Base-by-base conservation (phyloP, 257 asterid genomes). In the Thymus mandschuricus region DNA sequence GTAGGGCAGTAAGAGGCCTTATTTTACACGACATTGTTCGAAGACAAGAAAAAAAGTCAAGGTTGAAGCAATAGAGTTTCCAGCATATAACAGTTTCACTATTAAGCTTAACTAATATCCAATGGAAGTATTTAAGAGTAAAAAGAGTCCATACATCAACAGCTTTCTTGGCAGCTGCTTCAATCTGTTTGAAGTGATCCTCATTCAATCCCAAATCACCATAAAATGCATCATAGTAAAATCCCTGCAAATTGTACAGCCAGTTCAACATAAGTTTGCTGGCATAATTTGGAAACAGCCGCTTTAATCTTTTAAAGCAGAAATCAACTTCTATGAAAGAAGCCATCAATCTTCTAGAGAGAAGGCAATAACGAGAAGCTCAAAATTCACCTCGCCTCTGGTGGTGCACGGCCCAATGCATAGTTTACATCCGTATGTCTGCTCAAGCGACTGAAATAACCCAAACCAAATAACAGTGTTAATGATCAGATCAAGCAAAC, bases 401-500 rank as follows among this genome's bases (percentile, higher is more conserved):
- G 95, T 90, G 57, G 97, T 90, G 75, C 98, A 92, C 11, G 98
- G 98, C 48, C 98, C 96, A 50, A 92, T 90, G 80, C 98, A 92
- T 78, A 92, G 74, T 77, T 71, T 82, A 75, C 98, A 92, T 10
- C 97, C 98, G 81, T 88, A 92, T n/a, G 95, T 78, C 85, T 84
- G 92, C 87, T 92, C 98, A 83, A 92, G 58, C 2, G 97, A 81
- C 98, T 92, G 64, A 60, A 67, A 49, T 54, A 60, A 41, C 62
- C 15, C 51, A 43, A 55, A 61, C 30, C 73, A n/a, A 65, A 68
- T 40, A 58, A 38, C 45, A 45, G 31, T 52, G 46, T 35, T 8
- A 41, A 60, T 10, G 56, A 74, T 43, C 56, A 27, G n/a, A 62
- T 43, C 43, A 65, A 28, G 63, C 46, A 34, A 62, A 40, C 33